These are phyloP conservation scores for Naganishia onofrii DNA, from an alignment of 768 basidiomycete genomes.

Conservation along the genomic window DNA sequence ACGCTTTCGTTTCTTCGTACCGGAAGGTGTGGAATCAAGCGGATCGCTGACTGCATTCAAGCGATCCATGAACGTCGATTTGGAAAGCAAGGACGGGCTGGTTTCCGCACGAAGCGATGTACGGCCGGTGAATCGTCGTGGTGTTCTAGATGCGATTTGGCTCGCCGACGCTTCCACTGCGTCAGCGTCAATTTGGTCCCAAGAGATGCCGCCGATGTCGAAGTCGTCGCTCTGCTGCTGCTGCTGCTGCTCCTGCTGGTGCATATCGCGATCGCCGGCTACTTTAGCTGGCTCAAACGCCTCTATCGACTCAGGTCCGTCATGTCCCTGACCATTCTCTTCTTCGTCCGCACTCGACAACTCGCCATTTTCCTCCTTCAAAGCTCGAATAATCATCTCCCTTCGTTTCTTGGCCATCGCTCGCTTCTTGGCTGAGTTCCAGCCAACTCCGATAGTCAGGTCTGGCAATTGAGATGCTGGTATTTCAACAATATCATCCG, in stretches of 20 bases:
- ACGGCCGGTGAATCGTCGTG: background rate
- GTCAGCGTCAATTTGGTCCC: constrained; percentile 15
- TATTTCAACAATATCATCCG: background rate
- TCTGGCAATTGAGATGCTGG: constrained; percentile 1
- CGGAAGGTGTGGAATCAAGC: background rate
- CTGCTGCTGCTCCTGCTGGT: background rate
- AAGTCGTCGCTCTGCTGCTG: constrained; percentile 7
- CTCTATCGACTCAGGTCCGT: constrained; percentile 4
- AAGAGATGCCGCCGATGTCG: constrained; percentile 3
- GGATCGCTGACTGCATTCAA: constrained; percentile 15
- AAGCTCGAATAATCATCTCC: constrained; percentile 12
- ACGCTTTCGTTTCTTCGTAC: constrained; percentile 7
- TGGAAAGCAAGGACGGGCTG: background rate
- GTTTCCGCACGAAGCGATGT: background rate
- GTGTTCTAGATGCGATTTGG: constrained; percentile 1
- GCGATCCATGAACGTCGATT: constrained; percentile 15
- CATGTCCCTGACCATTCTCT: background rate
- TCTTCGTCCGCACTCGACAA: background rate
- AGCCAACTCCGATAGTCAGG: background rate
- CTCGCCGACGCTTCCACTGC: constrained; percentile 12
- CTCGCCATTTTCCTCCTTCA: background rate
- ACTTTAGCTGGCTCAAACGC: background rate
- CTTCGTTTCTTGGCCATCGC: constrained; percentile 12
- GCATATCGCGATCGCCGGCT: background rate
- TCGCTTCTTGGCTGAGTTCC: constrained; percentile 13